Conservation (phyloP, 129 eudicot genomes). For the Centaurea solstitialis region DNA sequence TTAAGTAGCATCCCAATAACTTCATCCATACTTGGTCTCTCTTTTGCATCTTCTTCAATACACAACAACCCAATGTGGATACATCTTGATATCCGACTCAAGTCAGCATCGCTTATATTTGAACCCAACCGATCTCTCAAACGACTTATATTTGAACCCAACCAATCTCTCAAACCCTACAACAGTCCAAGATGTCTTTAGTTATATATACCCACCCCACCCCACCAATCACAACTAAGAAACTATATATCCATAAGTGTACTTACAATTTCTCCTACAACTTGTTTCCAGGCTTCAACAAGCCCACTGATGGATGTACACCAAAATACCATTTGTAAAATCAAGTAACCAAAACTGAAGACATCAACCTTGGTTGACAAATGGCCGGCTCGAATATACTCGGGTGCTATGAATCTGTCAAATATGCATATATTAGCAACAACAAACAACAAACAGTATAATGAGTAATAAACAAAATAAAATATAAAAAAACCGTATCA, state of each 20-base stretch:
- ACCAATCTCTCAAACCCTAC: not conserved
- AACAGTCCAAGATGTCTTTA: not conserved
- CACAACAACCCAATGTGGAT: not conserved
- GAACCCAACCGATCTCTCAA: too few species aligned
- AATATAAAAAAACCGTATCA: too few species aligned
- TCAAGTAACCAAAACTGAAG: conserved; percentile 9
- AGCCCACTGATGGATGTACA: not conserved
- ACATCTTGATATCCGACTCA: not conserved
- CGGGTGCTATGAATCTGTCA: conserved; percentile 16
- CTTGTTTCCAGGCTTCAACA: not conserved
- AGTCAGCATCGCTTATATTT: conserved; percentile 1
- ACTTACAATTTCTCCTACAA: not conserved
- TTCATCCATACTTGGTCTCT: conserved; percentile 4
- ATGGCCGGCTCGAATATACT: not conserved
- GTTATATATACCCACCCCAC: not conserved
- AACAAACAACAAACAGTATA: not conserved
- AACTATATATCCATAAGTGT: not conserved
- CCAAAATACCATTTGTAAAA: conserved; percentile 2
- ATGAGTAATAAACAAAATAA: too few species aligned
- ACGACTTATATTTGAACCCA: too few species aligned
- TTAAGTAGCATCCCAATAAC: not conserved
- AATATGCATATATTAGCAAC: not conserved
- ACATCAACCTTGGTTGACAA: conserved; percentile 13
- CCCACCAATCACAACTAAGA: not conserved
- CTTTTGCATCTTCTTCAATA: not conserved